Evolutionary conservation across 2,329 filamentous ascomycete species (phyloP).

Genomic region (Byssochlamys sp.): DNA sequence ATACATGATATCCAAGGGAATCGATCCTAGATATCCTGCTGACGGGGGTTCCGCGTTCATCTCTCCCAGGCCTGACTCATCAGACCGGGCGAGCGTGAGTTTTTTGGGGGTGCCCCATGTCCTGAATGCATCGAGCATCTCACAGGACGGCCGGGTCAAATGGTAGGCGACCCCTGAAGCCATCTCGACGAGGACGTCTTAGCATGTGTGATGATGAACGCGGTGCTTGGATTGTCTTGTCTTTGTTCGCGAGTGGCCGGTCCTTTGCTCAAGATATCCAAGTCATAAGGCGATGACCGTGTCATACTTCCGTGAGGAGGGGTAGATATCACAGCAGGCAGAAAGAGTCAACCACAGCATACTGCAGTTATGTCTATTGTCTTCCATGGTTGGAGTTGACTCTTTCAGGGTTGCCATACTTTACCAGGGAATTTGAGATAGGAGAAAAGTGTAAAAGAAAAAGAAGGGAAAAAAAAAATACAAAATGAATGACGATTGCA

Average conservation of each 20-base stretch:
- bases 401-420: too few relatives aligned
- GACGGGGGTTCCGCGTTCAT: background rate
- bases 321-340: background rate
- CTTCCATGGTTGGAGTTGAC: too few relatives aligned
- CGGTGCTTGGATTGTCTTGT: background rate
- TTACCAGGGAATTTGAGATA: too few relatives aligned
- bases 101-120: background rate
- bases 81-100: background rate
- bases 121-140: background rate
- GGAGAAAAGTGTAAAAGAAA: too few relatives aligned
- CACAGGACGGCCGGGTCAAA: background rate
- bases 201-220: background rate
- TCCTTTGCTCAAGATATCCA: background rate
- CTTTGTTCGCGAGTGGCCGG: background rate
- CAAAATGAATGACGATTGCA: too few relatives aligned
- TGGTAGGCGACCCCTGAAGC: background rate
- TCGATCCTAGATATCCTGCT: background rate
- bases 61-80: background rate
- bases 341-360: background rate
- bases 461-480: too few relatives aligned
- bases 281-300: background rate
- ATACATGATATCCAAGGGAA: background rate
- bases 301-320: background rate
- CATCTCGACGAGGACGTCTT: background rate
- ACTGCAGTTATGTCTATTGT: too few relatives aligned